Evolutionary conservation across 352 stramenopile species (phyloP).

Genomic region (Globisporangium okanoganense): DNA sequence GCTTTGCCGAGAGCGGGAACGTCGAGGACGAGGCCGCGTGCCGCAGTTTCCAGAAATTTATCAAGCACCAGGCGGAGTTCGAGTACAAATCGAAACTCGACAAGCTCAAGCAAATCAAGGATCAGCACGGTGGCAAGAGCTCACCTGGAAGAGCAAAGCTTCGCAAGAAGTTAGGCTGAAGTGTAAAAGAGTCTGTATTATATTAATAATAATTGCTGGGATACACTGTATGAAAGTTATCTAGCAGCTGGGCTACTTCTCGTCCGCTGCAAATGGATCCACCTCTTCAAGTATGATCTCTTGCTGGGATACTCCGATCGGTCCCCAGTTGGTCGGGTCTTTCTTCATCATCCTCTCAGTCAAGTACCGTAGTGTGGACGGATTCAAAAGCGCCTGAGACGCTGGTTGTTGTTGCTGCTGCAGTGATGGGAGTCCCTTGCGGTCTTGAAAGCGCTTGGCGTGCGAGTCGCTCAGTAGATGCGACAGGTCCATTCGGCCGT

Average conservation of each 20-base stretch:
- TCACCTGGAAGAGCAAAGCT: not conserved
- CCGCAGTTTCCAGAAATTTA: constrained; percentile 37
- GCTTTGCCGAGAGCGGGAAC: constrained; percentile 15
- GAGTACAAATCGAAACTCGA: constrained; percentile 60
- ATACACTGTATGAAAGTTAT: not conserved
- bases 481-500: constrained; percentile 38
- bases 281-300: constrained; percentile 39
- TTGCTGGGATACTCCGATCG: constrained; percentile 10
- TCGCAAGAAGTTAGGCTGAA: constrained; percentile 8
- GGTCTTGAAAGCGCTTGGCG: constrained; percentile 34
- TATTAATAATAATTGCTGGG: not conserved
- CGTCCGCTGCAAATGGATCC: constrained; percentile 15
- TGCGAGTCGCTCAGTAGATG: constrained; percentile 50
- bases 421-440: constrained; percentile 18
- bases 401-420: constrained; percentile 15
- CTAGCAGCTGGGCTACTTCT: constrained; percentile 23
- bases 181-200: not conserved
- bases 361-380: constrained; percentile 49
- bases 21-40: constrained; percentile 8
- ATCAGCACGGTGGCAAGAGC: not conserved
- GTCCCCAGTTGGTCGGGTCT: constrained; percentile 21
- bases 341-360: constrained; percentile 51
- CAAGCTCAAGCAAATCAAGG: constrained; percentile 29
- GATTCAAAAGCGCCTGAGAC: constrained; percentile 48
- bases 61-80: constrained; percentile 35